Evolutionary conservation across 1,284 basidiomycete species (phyloP), one percentile per base, ranked within the genome.

Genomic region (Butyriboletus appendiculatus): DNA sequence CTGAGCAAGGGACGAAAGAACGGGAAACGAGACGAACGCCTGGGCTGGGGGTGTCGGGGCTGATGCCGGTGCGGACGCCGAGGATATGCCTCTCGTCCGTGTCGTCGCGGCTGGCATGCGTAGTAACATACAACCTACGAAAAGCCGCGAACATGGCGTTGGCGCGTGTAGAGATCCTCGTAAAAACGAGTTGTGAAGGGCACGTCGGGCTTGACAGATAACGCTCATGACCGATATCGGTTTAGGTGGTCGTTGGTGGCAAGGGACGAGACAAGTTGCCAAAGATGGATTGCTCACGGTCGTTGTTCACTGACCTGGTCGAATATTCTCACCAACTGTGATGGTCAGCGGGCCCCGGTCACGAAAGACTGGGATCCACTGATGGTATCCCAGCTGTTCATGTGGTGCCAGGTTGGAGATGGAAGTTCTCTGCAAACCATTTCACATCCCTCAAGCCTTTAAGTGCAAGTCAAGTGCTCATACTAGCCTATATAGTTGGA

Each of bases 1-100:
- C 48, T 68, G 68, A 68, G 69, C 55, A 45, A 50, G 32, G 49
- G 35, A 46, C 45, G 18, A 51, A 48, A 47, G 33, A 16, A 51
- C 35, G 45, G 42, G 50, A 45, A 53, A 49, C 34, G 35, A 60
- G 51, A 70, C 67, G 61, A 57, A 72, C 70, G 48, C 50, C 55
- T 69, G 69, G n/a, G 40, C n/a, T 34, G 26, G 44, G 20, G 48
- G 35, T 44, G 46, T 45, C 26, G 43, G 44, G 40, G 34, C 22
- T 15, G 44, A 35, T 34, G 28, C 18, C 14, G 61, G n/a, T n/a
- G n/a, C n/a, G n/a, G n/a, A 48, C 41, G 52, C 24, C 15, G 46
- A 57, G 14, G 53, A 64, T 38, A 64, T 38, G n/a, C 33, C 15
- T 57, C 63, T 59, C 34, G 39, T 45, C n/a, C 38, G 55, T 28